Base-by-base conservation (phyloP, 148 eudicot species). In the Diospyros lotus region DNA sequence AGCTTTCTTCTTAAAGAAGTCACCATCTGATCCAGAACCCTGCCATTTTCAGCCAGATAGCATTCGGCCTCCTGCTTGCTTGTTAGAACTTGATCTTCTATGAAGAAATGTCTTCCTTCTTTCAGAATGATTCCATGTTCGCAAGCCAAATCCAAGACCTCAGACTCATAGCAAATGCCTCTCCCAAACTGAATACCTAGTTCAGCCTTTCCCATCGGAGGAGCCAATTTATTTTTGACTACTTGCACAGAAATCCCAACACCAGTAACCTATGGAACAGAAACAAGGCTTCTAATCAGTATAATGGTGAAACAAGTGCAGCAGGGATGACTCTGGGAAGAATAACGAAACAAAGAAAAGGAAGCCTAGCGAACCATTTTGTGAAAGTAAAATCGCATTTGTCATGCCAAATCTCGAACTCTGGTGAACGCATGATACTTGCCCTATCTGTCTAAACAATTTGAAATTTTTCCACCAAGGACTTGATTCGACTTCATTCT, bases 211-310 rank as follows among this genome's bases (percentile, higher is more conserved):
- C 82, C 81, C 86, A 81, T 82, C 46, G 88, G 83, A 18, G 93
- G 97, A 40, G 99, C 90, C 72, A 96, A 76, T 83, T 93, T 96
- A 68, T 96, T 96, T 75, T 96, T 96, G 50, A 96, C 82, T 70
- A 93, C 97, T 84, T 96, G 88, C 40, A 91, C 88, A 73, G 90
- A 84, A 43, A 96, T 87, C 69, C 84, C 88, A 53, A 96, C 83
- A 52, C 99, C 99, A 68, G 85, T 87, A 43, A 84, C 81, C 99
- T 96, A 77, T 53, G 59, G 56, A 73, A 43, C 58, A 45, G 42
- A 43, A 45, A 46, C 2, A 46, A 80, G 3, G 15, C 56, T 6
- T 43, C n/a, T 51, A 56, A 28, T 66, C 1, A 62, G 38, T 67
- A 38, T 46, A 64, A 17, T 11, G 18, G 3, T 53, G 65, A 56